phyloP scores from a whole-genome alignment of 192 early-diverging fungal genomes.

The Piromyces sp. region DNA sequence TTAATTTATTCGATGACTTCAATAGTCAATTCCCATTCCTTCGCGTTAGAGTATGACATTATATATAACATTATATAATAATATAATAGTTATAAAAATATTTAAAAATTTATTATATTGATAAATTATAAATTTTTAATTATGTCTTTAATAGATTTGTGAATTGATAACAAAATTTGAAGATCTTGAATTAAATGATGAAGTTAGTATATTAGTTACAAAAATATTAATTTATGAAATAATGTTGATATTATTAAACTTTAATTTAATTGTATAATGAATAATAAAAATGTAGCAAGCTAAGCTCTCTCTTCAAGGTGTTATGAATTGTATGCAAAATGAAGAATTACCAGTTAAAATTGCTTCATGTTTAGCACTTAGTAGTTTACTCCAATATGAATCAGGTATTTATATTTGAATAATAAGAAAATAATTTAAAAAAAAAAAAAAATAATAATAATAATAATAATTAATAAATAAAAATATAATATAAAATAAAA shows the following conservation, averaged over 20 bases:
- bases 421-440: too few species aligned
- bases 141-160: slow-evolving; percentile 18
- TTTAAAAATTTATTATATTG: too few species aligned
- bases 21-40: slow-evolving; percentile 64
- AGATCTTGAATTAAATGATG: slow-evolving; percentile 11
- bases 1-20: slow-evolving; percentile 82
- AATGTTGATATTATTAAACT: too few species aligned
- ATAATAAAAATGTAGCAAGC: background rate
- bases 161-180: slow-evolving; percentile 16
- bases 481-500: too few species aligned
- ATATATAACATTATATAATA: too few species aligned
- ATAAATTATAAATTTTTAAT: too few species aligned
- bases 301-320: background rate
- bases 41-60: slow-evolving; percentile 52
- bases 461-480: too few species aligned
- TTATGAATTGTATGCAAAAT: background rate
- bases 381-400: background rate
- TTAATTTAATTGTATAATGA: too few species aligned
- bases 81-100: too few species aligned
- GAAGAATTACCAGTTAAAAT: background rate
- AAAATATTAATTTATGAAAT: too few species aligned
- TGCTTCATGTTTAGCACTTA: background rate
- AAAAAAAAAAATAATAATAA: too few species aligned
- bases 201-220: background rate
- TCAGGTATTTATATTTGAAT: background rate